A percentile compares a stretch with the other conserved stretches of the same genome.
Evolutionary conservation across 139 green algal genomes (phyloP).

Genomic region (Gonium pectorale): DNA sequence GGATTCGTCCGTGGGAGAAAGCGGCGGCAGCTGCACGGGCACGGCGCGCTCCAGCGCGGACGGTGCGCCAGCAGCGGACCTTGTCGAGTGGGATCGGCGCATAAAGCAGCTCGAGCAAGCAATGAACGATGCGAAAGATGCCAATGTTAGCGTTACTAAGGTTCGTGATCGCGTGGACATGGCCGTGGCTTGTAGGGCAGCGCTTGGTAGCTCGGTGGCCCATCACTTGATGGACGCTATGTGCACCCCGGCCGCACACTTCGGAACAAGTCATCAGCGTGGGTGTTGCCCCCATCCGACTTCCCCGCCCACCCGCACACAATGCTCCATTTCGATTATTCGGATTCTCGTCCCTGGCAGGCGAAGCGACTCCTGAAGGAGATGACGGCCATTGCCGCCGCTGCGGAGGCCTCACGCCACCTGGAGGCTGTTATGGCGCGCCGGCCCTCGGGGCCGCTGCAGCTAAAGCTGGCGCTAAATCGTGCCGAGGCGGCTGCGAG

Average conservation of each 20-base stretch:
- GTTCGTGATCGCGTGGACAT: too few species aligned
- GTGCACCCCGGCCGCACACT: too few species aligned
- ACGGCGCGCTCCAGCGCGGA: neutral
- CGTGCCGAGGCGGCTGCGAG: conserved; percentile 69
- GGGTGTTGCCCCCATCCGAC: too few species aligned
- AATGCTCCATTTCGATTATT: too few species aligned
- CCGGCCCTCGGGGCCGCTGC: conserved; percentile 50
- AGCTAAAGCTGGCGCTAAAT: conserved; percentile 63
- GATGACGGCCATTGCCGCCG: conserved; percentile 73
- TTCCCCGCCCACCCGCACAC: too few species aligned
- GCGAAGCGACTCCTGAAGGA: conserved; percentile 83
- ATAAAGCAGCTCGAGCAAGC: conserved; percentile 70
- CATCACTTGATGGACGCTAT: too few species aligned
- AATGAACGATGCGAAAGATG: conserved; percentile 72
- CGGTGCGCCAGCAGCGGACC: neutral
- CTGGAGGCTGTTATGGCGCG: conserved; percentile 69
- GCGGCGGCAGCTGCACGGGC: conserved; percentile 1
- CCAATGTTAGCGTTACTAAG: conserved; percentile 74
- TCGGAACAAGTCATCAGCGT: too few species aligned
- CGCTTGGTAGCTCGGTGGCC: too few species aligned
- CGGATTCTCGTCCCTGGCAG: too few species aligned
- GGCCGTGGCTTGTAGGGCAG: too few species aligned
- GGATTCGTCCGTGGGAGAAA: neutral
- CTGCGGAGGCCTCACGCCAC: conserved; percentile 65
- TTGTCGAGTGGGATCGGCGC: conserved; percentile 43